Evolutionary conservation across 2,329 filamentous ascomycete species (phyloP).

Genomic region (Calonectria fujianensis): DNA sequence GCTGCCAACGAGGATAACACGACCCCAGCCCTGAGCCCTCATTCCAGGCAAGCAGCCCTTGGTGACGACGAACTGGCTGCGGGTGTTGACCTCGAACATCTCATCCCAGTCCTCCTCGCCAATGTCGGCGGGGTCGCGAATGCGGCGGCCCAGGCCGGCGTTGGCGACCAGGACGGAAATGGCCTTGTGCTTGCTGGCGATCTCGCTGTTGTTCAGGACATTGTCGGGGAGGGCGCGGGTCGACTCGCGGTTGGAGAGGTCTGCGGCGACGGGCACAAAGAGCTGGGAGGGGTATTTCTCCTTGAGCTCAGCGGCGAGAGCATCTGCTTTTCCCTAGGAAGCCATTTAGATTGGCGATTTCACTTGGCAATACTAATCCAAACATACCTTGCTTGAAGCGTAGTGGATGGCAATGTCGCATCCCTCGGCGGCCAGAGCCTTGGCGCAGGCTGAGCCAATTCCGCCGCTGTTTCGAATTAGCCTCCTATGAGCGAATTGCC

Average conservation of each 20-base stretch:
- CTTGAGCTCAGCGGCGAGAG: constrained; percentile 53
- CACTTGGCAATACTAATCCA: neutral
- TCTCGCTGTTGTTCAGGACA: constrained; percentile 31
- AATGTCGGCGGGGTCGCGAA: constrained; percentile 58
- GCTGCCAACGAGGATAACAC: constrained; percentile 58
- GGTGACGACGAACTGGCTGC: constrained; percentile 60
- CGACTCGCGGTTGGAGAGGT: constrained; percentile 53
- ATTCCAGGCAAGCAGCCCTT: constrained; percentile 58
- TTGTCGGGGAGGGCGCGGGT: constrained; percentile 29
- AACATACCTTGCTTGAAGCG: constrained; percentile 56
- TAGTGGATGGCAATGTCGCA: constrained; percentile 61
- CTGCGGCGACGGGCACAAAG: constrained; percentile 54
- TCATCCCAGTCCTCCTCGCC: constrained; percentile 61
- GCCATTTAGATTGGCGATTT: neutral
- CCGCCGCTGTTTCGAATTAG: constrained; percentile 55
- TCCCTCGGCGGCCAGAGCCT: constrained; percentile 58
- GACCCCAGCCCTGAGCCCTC: constrained; percentile 57
- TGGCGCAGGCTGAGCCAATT: constrained; percentile 59
- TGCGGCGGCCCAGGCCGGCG: constrained; percentile 57
- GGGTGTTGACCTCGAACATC: constrained; percentile 59
- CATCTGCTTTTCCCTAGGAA: constrained; percentile 56
- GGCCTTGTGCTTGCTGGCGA: constrained; percentile 36
- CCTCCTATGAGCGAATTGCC: neutral
- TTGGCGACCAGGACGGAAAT: constrained; percentile 25
- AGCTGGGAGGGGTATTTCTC: constrained; percentile 52